Percentiles rank a stretch among this genome's conserved stretches.
Evolutionary conservation across 352 stramenopile genomes (phyloP).

Genomic region (Plasmopara viticola): DNA sequence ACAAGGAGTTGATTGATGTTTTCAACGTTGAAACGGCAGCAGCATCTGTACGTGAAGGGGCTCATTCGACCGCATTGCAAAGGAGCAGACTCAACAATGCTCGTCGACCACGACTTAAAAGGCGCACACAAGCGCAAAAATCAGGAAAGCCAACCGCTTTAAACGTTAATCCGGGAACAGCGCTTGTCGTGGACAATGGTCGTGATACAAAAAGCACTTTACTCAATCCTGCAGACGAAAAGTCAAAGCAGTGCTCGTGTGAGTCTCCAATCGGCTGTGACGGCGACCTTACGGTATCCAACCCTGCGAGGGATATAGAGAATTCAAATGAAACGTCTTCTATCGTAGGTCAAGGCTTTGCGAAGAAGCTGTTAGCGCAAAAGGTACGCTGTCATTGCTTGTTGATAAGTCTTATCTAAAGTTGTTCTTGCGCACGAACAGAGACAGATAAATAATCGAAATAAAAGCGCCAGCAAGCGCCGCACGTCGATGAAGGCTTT

Average conservation of each 20-base stretch:
- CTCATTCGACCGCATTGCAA: neutral
- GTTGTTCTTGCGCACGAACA: constrained; percentile 6
- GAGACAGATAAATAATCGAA: constrained; percentile 7
- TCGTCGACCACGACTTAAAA: constrained; percentile 20
- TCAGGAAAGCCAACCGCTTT: constrained; percentile 8
- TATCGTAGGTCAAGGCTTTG: constrained; percentile 1
- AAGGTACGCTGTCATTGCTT: constrained; percentile 17
- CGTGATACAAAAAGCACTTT: neutral
- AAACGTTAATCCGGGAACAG: constrained; percentile 1
- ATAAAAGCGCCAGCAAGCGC: constrained; percentile 16
- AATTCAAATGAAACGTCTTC: constrained; percentile 4
- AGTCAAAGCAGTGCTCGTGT: constrained; percentile 12
- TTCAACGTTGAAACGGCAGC: constrained; percentile 1
- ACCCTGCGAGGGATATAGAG: neutral
- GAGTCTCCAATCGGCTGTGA: constrained; percentile 22
- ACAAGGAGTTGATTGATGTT: constrained; percentile 16
- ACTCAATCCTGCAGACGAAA: constrained; percentile 4
- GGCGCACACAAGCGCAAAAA: constrained; percentile 23
- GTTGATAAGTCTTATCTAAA: neutral
- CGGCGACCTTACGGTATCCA: constrained; percentile 5
- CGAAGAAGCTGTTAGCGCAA: constrained; percentile 9
- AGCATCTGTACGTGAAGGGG: neutral
- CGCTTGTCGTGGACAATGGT: neutral
- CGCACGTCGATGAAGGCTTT: constrained; percentile 13
- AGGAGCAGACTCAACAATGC: neutral